A percentile compares a stretch with the other conserved stretches of the same genome.
phyloP scores from a whole-genome alignment of 1,284 basidiomycete genomes.

The Cutaneotrichosporon sp. region DNA sequence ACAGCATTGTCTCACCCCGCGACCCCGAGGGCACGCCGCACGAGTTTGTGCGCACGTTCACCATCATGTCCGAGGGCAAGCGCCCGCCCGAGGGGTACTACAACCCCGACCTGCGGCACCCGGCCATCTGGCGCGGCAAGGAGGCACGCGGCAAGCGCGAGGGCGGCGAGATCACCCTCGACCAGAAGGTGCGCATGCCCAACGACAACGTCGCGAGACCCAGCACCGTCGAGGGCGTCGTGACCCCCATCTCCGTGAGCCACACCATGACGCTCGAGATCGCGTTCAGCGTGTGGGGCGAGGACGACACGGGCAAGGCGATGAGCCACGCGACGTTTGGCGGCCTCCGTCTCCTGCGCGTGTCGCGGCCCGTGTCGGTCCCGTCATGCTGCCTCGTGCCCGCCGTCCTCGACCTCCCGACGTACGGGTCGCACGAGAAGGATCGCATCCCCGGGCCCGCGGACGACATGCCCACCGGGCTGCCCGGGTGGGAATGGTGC shows the following conservation, averaged over 20 bases:
- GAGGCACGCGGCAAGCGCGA: slow-evolving; percentile 9
- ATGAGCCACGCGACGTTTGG: slow-evolving; percentile 33
- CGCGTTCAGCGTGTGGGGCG: slow-evolving; percentile 47
- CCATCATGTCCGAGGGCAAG: slow-evolving; percentile 21
- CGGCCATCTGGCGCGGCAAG: slow-evolving; percentile 34
- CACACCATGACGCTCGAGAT: slow-evolving; percentile 46
- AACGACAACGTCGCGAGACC: slow-evolving; percentile 42
- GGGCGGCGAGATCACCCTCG: slow-evolving; percentile 21
- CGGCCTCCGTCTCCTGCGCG: slow-evolving; percentile 42
- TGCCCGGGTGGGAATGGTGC: slow-evolving; percentile 27
- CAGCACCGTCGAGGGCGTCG: slow-evolving; percentile 33
- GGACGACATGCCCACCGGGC: background rate
- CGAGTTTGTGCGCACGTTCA: slow-evolving; percentile 18
- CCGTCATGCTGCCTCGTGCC: slow-evolving; percentile 33
- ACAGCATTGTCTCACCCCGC: slow-evolving; percentile 34
- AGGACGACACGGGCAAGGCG: slow-evolving; percentile 28
- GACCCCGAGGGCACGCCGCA: slow-evolving; percentile 23
- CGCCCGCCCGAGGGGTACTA: slow-evolving; percentile 17
- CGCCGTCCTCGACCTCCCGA: slow-evolving; percentile 8
- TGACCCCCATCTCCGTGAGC: slow-evolving; percentile 47
- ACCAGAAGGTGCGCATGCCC: slow-evolving; percentile 34
- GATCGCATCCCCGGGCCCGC: slow-evolving; percentile 2
- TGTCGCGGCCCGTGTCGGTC: slow-evolving; percentile 40
- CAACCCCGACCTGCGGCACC: slow-evolving; percentile 21
- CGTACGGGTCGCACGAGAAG: slow-evolving; percentile 14